phyloP scores from a whole-genome alignment of 2,329 filamentous ascomycete species.

The Alternaria atra region DNA sequence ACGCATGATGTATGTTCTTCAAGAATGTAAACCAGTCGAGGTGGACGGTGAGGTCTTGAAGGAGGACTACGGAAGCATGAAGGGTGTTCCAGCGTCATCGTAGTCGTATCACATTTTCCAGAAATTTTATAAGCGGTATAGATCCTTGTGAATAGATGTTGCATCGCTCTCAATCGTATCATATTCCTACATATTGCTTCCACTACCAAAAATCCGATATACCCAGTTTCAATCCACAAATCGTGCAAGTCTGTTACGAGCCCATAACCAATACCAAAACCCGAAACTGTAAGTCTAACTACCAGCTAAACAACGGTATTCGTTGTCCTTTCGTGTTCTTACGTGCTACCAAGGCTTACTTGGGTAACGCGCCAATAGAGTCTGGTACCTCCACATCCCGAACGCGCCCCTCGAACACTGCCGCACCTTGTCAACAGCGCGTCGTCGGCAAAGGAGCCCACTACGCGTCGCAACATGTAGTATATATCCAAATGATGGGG shows the following conservation, averaged over 20 bases:
- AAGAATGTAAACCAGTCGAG: constrained; percentile 38
- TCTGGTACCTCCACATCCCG: constrained; percentile 31
- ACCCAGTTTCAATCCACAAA: background rate
- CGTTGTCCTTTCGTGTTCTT: background rate
- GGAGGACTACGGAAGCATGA: constrained; percentile 44
- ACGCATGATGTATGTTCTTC: constrained; percentile 45
- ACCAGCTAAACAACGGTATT: no score
- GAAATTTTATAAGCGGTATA: background rate
- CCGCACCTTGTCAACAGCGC: constrained; percentile 8
- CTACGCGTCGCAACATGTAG: constrained; percentile 15
- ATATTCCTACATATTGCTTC: no score
- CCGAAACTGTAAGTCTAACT: background rate
- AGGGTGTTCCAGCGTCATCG: constrained; percentile 41
- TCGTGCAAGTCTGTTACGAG: background rate
- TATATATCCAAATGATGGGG: constrained; percentile 28
- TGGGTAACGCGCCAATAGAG: background rate
- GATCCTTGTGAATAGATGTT: background rate
- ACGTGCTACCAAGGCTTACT: background rate
- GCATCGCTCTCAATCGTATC: background rate
- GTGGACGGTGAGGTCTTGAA: constrained; percentile 34
- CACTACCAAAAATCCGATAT: background rate
- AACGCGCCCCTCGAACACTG: constrained; percentile 18
- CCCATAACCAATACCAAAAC: background rate
- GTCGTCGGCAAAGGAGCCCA: constrained; percentile 16
- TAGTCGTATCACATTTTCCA: constrained; percentile 13